Conservation (phyloP, 768 basidiomycete species). For the Suillus decipiens region DNA sequence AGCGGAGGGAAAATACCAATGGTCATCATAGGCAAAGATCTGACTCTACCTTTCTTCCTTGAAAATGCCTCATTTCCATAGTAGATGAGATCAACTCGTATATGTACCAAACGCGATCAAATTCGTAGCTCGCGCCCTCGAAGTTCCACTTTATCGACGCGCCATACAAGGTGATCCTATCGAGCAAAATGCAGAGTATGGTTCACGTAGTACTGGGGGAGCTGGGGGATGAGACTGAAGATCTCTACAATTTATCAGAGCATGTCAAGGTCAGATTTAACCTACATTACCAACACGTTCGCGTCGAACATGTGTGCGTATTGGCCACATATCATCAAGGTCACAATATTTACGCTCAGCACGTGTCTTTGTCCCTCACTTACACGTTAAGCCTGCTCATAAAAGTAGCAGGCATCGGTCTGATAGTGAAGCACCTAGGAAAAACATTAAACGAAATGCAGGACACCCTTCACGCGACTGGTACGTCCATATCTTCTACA, state of each 20-base stretch:
- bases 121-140: slow-evolving; percentile 80
- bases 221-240: slow-evolving; percentile 96
- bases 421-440: slow-evolving; percentile 77
- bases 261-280: slow-evolving; percentile 70
- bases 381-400: slow-evolving; percentile 82
- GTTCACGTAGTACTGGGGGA: slow-evolving; percentile 51
- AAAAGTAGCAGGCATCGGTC: slow-evolving; percentile 94
- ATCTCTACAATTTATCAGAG: slow-evolving; percentile 72
- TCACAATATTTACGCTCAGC: slow-evolving; percentile 9
- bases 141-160: slow-evolving; percentile 81
- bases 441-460: slow-evolving; percentile 86
- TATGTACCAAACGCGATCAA: slow-evolving; percentile 93
- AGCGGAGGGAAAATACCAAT: slow-evolving; percentile 92
- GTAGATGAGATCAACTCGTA: slow-evolving; percentile 99
- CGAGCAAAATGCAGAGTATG: slow-evolving; percentile 90
- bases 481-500: slow-evolving; percentile 40
- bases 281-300: slow-evolving; percentile 78
- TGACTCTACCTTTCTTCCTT: slow-evolving; percentile 18
- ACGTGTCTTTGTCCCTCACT: slow-evolving; percentile 89
- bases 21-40: slow-evolving; percentile 92
- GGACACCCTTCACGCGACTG: slow-evolving; percentile 66
- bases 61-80: slow-evolving; percentile 18
- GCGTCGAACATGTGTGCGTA: slow-evolving; percentile 95
- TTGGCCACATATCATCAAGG: not conserved
- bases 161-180: slow-evolving; percentile 81